These are phyloP conservation scores for Lavandula angustifolia DNA, from an alignment of 257 asterid species.

Conservation along the genomic window DNA sequence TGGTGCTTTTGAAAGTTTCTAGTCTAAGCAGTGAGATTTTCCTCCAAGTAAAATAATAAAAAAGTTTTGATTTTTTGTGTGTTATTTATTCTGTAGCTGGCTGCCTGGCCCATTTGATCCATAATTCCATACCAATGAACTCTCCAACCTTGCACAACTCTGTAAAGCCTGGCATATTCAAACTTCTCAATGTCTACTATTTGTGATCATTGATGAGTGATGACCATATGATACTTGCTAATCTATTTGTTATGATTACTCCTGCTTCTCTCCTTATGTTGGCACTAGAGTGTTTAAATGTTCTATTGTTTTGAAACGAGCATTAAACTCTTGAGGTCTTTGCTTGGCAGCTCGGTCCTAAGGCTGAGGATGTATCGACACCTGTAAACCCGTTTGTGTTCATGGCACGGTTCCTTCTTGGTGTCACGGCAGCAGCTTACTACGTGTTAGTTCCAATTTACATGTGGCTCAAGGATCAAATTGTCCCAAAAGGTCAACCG, in stretches of 20 bases:
- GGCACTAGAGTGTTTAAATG: neutral
- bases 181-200: neutral
- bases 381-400: slow-evolving; percentile 71
- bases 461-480: slow-evolving; percentile 94
- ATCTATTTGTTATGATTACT: neutral
- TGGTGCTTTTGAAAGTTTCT: neutral
- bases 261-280: neutral
- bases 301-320: neutral
- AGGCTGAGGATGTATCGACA: slow-evolving; percentile 70
- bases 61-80: neutral
- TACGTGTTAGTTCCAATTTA: slow-evolving; percentile 82
- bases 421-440: slow-evolving; percentile 77
- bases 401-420: slow-evolving; percentile 62
- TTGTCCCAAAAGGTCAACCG: slow-evolving; percentile 76
- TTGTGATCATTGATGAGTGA: neutral
- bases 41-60: neutral
- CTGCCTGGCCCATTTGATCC: too few species aligned
- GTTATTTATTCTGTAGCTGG: too few species aligned
- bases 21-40: slow-evolving; percentile 2
- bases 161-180: neutral
- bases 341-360: slow-evolving; percentile 78
- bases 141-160: neutral
- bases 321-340: neutral
- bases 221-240: neutral
- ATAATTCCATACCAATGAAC: too few species aligned